Evolutionary conservation across 257 asterid genomes (phyloP).

Genomic region (Scutellaria minor): DNA sequence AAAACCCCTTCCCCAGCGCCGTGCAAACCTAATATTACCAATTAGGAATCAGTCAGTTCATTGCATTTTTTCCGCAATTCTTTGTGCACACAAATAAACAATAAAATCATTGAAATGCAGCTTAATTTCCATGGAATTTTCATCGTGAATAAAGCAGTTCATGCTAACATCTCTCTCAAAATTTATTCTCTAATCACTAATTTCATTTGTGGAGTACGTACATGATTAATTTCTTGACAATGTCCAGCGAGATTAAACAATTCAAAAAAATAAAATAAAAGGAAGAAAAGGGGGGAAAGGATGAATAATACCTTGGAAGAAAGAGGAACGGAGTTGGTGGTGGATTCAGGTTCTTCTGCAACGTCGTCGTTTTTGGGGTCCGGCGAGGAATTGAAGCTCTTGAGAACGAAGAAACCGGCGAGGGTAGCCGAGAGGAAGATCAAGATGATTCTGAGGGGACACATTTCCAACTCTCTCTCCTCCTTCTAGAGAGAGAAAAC

Average conservation of each 20-base stretch:
- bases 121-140: constrained; percentile 7
- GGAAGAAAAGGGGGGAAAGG: not conserved
- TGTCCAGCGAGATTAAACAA: not conserved
- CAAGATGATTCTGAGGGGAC: constrained; percentile 56
- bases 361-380: constrained; percentile 40
- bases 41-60: not conserved
- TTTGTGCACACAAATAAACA: not conserved
- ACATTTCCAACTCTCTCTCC: constrained; percentile 42
- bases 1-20: constrained; percentile 64
- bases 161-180: not conserved
- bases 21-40: constrained; percentile 55
- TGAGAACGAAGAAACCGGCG: constrained; percentile 51
- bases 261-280: not conserved
- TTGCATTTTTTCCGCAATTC: not conserved
- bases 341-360: constrained; percentile 39
- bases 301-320: constrained; percentile 48
- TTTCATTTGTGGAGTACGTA: no score
- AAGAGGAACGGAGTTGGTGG: constrained; percentile 41
- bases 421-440: constrained; percentile 65
- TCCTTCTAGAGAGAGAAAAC: constrained; percentile 37
- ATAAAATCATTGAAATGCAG: not conserved
- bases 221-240: no score
- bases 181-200: no score
- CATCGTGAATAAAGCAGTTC: not conserved
- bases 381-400: constrained; percentile 49